Percentiles rank a stretch among this genome's conserved stretches.
These are phyloP conservation scores for Sicyos baderoa DNA, from an alignment of 306 rosid genomes.

Conservation along the genomic window DNA sequence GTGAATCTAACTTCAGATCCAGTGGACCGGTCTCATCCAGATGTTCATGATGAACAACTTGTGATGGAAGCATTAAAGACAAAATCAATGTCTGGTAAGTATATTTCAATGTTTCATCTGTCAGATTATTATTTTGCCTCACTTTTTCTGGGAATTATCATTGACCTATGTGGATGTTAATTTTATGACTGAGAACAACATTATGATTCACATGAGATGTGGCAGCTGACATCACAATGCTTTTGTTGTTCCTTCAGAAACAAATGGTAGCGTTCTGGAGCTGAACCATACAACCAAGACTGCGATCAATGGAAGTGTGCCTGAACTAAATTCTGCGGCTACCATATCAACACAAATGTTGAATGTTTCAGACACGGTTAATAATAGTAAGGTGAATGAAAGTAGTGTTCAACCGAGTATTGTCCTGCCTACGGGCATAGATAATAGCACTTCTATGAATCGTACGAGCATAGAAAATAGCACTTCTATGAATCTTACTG, in stretches of 20 bases:
- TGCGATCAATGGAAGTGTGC: slow-evolving; percentile 27
- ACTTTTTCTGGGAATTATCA: background rate
- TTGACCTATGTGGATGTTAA: slow-evolving; percentile 11
- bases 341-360: slow-evolving; percentile 14
- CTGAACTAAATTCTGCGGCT: slow-evolving; percentile 22
- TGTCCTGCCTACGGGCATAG: slow-evolving; percentile 35
- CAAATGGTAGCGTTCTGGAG: slow-evolving; percentile 31
- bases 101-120: slow-evolving; percentile 17
- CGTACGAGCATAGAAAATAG: slow-evolving; percentile 32
- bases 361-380: slow-evolving; percentile 23
- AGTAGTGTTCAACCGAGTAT: slow-evolving; percentile 37
- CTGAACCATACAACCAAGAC: slow-evolving; percentile 33
- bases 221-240: slow-evolving; percentile 16
- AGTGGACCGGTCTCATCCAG: slow-evolving; percentile 85
- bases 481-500: slow-evolving; percentile 39
- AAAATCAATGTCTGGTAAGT: slow-evolving; percentile 49
- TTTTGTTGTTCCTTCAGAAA: slow-evolving; percentile 42
- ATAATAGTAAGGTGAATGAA: slow-evolving; percentile 23
- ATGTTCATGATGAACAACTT: slow-evolving; percentile 71
- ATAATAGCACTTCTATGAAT: slow-evolving; percentile 43
- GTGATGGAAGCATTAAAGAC: slow-evolving; percentile 41
- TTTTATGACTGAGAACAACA: slow-evolving; percentile 16
- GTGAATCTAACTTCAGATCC: slow-evolving; percentile 67
- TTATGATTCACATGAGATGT: slow-evolving; percentile 7
- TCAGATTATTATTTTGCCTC: background rate